Evolutionary conservation across 148 eudicot species (phyloP), one percentile per base, ranked within the genome.

Genomic region (Pouteria glomerata): DNA sequence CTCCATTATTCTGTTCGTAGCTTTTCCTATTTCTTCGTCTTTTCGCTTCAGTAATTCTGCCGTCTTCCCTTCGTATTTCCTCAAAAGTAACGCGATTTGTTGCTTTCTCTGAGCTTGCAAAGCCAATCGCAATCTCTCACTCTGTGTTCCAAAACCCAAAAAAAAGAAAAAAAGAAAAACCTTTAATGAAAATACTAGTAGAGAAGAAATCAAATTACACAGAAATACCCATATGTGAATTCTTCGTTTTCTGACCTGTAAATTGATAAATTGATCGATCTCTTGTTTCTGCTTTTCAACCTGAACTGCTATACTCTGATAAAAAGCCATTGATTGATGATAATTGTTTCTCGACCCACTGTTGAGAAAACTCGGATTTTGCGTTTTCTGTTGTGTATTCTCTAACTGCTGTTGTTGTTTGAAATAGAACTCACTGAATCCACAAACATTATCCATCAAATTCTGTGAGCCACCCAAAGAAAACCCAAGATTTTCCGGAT

Each of bases 51-150:
- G 29, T 21, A 87, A 23, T 1, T 69, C 19, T 35, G 19, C 41
- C 1, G 81, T 73, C 63, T 75, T 90, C 4, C 73, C 61, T 79
- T 93, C 96, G 6, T 67, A 31, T 60, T 61, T 84, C 50, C 72
- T 79, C 47, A 87, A 7, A 2, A 93, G 15, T 10, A 34, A 15
- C 12, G 62, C 59, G 18, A 79, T 14, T 73, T 90, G 94, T 23
- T 80, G 92, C 68, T 87, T 87, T 59, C 85, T 80, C 77, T 88
- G 94, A 58, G 87, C 85, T 76, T 87, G 82, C 34, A 90, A 75
- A 10, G 80, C 89, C 78, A 81, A 3, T 84, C 75, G 87, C 59
- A 93, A 68, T 80, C 88, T 81, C 77, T 90, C 89, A 73, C 77
- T 83, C 98, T 93, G 91, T 63, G 53, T 5, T 31, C 8, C 33